Base-by-base conservation (phyloP, 768 basidiomycete genomes). In the Exsudoporus frostii region DNA sequence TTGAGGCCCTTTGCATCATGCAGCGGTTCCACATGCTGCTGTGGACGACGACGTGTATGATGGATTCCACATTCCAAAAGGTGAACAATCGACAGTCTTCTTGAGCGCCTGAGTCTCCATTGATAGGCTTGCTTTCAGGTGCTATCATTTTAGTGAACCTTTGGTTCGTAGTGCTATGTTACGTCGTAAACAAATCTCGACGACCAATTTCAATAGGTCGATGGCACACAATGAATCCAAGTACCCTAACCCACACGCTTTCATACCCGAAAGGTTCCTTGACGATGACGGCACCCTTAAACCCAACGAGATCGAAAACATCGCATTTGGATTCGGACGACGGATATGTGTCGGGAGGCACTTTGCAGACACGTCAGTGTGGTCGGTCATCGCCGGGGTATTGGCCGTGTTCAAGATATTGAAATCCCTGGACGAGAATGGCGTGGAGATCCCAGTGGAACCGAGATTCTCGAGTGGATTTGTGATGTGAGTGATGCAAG, bases 51-150 rank as follows among this genome's bases (percentile, higher is more conserved):
- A 77, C 40, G 53, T 69, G n/a, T 78, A 78, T 54, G 55, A 65
- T 30, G 73, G 74, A 15, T 78, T 78, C 52, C 63, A 76, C 10
- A 84, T 85, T 44, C 82, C 83, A 9, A 73, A 74, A 51, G 57
- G 56, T 58, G 5, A 48, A 25, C 25, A 6, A 34, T 36, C 4
- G 1, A 3, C 25, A 7, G 5, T 14, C 10, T 24, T 7, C n/a
- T 36, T 0, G 10, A 17, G 10, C 6, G 9, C 10, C 6, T 2
- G 19, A 40, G 10, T 1, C 2, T 20, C 1, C 32, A 25, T 6
- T 43, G 4, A 56, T 8, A 27, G 1, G 9, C 6, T 5, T 3
- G 14, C 7, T 34, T 36, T 3, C 14, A 59, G 58, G 57, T 24
- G 34, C 57, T 22, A 17, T 59, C 4, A 4, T 58, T 3, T 15